A percentile compares a stretch with the other conserved stretches of the same genome.
Evolutionary conservation across 139 green algal genomes (phyloP).

Genomic region (Micractinium conductrix): DNA sequence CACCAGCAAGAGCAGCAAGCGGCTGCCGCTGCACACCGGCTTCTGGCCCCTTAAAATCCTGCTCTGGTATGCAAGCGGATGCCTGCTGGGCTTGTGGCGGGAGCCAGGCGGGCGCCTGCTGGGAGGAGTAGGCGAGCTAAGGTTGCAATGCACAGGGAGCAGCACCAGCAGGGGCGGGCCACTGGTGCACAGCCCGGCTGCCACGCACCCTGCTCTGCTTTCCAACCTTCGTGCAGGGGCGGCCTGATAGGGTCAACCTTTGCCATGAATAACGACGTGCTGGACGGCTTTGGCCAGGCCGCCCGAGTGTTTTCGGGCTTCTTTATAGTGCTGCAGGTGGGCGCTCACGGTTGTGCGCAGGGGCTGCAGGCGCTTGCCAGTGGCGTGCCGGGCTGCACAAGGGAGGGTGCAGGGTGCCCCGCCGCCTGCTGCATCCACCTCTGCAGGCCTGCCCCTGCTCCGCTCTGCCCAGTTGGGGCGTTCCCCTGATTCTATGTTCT

Average conservation of each 20-base stretch:
- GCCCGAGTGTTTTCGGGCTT: constrained; percentile 64
- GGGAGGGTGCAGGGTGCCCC: background rate
- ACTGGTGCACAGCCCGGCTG: background rate
- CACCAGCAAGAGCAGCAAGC: constrained; percentile 41
- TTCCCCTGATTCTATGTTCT: too few species aligned
- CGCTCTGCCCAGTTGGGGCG: too few species aligned
- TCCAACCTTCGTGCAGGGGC: constrained; percentile 55
- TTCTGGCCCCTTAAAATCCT: constrained; percentile 62
- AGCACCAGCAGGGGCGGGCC: background rate
- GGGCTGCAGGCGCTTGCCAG: background rate
- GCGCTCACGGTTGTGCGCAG: background rate
- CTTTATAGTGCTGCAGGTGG: constrained; percentile 82
- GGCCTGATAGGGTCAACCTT: constrained; percentile 67
- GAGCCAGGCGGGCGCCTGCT: background rate
- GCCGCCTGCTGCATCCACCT: background rate
- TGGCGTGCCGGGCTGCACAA: background rate
- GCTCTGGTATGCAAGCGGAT: background rate
- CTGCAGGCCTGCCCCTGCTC: background rate
- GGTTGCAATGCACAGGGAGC: background rate
- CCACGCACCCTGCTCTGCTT: background rate
- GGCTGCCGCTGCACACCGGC: constrained; percentile 64
- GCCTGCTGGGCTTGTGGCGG: background rate
- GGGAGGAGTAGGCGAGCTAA: background rate
- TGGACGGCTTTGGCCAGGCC: constrained; percentile 66
- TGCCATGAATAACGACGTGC: constrained; percentile 59